phyloP scores from a whole-genome alignment of 1,139 yeast genomes.

The Suhomyces wounanorum region DNA sequence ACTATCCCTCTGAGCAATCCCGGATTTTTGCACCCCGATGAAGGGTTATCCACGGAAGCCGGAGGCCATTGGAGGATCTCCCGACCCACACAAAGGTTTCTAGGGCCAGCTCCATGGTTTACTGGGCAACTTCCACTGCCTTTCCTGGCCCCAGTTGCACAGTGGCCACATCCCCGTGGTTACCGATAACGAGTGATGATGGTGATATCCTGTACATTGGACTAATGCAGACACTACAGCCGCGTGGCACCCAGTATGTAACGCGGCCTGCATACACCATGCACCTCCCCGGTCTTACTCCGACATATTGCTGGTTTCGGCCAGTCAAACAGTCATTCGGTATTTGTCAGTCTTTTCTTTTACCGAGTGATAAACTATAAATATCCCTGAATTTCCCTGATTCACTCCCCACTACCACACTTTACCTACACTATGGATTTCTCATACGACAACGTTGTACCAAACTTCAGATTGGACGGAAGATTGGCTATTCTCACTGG shows the following conservation, averaged over 20 bases:
- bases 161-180: not conserved
- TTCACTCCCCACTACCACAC: not conserved
- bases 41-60: not conserved
- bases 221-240: not conserved
- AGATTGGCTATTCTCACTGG: slow-evolving; percentile 77
- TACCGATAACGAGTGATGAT: not conserved
- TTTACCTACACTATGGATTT: slow-evolving; percentile 18
- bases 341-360: slow-evolving; percentile 6
- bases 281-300: slow-evolving; percentile 2
- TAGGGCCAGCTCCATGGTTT: not conserved
- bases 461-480: slow-evolving; percentile 66
- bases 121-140: not conserved
- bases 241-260: not conserved
- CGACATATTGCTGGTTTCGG: slow-evolving; percentile 4
- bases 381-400: not conserved
- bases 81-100: too few relatives aligned
- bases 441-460: slow-evolving; percentile 49
- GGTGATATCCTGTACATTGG: not conserved
- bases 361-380: slow-evolving; percentile 1
- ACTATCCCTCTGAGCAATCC: not conserved
- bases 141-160: not conserved
- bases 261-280: not conserved
- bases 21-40: not conserved
- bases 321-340: not conserved
- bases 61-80: not conserved